Conservation (phyloP, 331 rosid species). For the Pyrus hybrid region DNA sequence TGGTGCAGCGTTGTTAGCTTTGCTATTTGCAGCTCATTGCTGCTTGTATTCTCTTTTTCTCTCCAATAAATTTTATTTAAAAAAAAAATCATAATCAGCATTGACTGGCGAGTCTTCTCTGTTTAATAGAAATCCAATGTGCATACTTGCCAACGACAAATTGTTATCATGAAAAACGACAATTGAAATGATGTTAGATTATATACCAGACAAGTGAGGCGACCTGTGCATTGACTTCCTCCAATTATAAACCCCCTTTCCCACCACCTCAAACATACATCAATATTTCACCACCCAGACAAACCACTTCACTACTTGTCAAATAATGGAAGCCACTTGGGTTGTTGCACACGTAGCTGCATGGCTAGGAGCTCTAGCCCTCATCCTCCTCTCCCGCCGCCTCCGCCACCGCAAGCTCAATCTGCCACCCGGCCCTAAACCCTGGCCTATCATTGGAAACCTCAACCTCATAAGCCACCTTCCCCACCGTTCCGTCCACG, state of each 20-base stretch:
- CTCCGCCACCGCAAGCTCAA: constrained; percentile 31
- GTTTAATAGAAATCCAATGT: too few relatives aligned
- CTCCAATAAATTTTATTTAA: too few relatives aligned
- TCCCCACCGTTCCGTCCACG: constrained; percentile 54
- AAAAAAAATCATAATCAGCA: too few relatives aligned
- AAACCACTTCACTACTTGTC: not conserved
- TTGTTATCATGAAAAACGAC: not conserved
- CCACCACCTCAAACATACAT: not conserved
- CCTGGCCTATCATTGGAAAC: constrained; percentile 80
- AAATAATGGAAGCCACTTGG: constrained; percentile 8
- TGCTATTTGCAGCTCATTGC: too few relatives aligned
- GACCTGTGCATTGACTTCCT: not conserved
- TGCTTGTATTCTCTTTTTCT: too few relatives aligned
- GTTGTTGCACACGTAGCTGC: constrained; percentile 23
- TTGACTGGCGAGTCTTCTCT: too few relatives aligned
- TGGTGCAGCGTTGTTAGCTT: too few relatives aligned
- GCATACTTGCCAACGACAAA: too few relatives aligned
- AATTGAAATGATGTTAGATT: not conserved
- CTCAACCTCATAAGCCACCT: constrained; percentile 61
- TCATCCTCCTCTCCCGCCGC: constrained; percentile 37
- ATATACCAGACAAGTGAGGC: not conserved
- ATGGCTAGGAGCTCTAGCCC: constrained; percentile 29
- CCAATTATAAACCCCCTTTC: not conserved
- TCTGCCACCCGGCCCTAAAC: constrained; percentile 67
- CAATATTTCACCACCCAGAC: too few relatives aligned